phyloP scores from a whole-genome alignment of 805 yeast genomes.

The Kregervanrija fluxuum region DNA sequence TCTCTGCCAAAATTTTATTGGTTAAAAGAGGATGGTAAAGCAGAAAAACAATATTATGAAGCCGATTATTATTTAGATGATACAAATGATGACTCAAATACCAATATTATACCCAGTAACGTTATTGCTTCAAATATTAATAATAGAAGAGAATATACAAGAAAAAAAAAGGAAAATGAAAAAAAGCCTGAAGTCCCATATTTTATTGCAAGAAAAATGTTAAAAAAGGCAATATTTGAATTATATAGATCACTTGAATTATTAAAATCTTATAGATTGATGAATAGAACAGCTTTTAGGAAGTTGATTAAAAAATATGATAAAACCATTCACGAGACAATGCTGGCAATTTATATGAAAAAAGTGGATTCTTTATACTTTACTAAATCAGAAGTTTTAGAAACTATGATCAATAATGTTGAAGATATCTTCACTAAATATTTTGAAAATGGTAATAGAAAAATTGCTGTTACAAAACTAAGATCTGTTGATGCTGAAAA shows the following conservation, averaged over 20 bases:
- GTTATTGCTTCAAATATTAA: constrained; percentile 4
- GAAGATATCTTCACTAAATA: constrained; percentile 60
- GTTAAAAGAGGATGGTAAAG: constrained; percentile 19
- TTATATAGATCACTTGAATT: constrained; percentile 67
- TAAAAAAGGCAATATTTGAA: constrained; percentile 63
- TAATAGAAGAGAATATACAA: background rate
- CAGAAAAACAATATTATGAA: constrained; percentile 27
- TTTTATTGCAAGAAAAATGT: constrained; percentile 54
- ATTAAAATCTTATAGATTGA: constrained; percentile 57
- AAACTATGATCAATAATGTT: constrained; percentile 47
- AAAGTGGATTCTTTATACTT: constrained; percentile 51
- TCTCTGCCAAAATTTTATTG: constrained; percentile 33
- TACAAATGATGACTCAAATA: constrained; percentile 9
- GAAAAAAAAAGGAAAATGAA: background rate
- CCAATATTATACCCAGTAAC: constrained; percentile 1
- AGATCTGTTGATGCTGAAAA: constrained; percentile 36
- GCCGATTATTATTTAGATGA: constrained; percentile 20
- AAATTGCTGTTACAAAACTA: constrained; percentile 63
- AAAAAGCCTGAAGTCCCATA: constrained; percentile 37
- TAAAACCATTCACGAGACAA: constrained; percentile 47
- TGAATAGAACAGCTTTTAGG: constrained; percentile 82
- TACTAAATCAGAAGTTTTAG: constrained; percentile 54
- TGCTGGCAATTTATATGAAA: constrained; percentile 43
- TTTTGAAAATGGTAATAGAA: constrained; percentile 65
- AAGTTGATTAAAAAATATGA: constrained; percentile 89